These are phyloP conservation scores for Penicillium oxalicum DNA, from an alignment of 2,329 filamentous ascomycete genomes.

Conservation along the genomic window DNA sequence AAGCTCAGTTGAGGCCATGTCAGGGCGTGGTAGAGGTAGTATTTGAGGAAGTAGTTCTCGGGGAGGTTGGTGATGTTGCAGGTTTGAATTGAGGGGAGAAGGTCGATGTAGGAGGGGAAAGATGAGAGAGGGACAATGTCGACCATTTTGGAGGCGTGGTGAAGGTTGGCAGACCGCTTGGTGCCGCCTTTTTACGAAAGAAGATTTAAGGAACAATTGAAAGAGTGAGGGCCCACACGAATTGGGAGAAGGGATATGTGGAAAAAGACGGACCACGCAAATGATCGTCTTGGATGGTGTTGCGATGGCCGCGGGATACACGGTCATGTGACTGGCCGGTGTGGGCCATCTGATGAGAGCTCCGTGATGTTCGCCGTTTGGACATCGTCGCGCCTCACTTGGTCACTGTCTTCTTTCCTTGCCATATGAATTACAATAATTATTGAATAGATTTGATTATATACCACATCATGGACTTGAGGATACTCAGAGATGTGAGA, in stretches of 20 bases:
- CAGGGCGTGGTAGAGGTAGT: conserved; percentile 98
- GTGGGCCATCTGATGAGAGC: not conserved
- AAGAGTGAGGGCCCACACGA: not conserved
- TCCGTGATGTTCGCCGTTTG: no score
- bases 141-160: conserved; percentile 36
- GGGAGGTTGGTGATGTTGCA: conserved; percentile 98
- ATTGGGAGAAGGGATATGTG: not conserved
- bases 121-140: conserved; percentile 45
- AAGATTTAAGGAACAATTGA: no score
- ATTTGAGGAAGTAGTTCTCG: conserved; percentile 99
- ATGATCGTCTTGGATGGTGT: conserved; percentile 1
- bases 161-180: not conserved
- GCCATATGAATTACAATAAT: not conserved
- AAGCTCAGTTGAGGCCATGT: conserved; percentile 97
- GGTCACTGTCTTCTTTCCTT: no score
- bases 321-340: conserved; percentile 4
- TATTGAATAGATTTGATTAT: no score
- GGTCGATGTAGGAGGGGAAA: conserved; percentile 64
- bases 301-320: conserved; percentile 1
- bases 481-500: no score
- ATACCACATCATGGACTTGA: no score
- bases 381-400: no score
- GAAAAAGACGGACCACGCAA: not conserved
- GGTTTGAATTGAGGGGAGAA: conserved; percentile 83
- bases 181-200: not conserved